phyloP scores from a whole-genome alignment of 2,329 filamentous ascomycete species.

The Polychaeton citri region DNA sequence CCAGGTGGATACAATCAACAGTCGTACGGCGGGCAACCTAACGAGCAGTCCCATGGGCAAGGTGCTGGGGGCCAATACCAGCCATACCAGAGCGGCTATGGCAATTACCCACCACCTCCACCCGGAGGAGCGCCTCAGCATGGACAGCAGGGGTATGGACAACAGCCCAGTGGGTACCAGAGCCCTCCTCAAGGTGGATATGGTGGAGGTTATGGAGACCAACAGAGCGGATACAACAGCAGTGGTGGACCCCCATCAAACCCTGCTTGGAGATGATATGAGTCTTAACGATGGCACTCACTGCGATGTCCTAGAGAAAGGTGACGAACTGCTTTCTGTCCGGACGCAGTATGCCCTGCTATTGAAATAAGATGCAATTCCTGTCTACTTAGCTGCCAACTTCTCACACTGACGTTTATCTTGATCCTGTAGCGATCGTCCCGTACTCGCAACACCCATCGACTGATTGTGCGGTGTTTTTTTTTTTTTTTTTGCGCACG shows the following conservation, averaged over 20 bases:
- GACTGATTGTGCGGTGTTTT: too few species aligned
- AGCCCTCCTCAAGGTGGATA: constrained; percentile 1
- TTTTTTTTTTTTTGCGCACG: too few species aligned
- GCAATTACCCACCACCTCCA: constrained; percentile 1
- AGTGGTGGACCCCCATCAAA: constrained; percentile 13
- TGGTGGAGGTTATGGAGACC: constrained; percentile 6
- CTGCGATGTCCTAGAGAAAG: too few species aligned
- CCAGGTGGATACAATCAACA: neutral
- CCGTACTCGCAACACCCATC: too few species aligned
- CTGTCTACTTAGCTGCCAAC: too few species aligned
- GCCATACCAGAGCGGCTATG: constrained; percentile 9
- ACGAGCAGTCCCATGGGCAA: neutral
- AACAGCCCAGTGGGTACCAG: neutral
- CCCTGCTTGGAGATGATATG: constrained; percentile 15
- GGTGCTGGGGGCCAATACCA: constrained; percentile 3
- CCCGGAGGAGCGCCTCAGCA: constrained; percentile 1
- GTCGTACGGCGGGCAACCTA: neutral
- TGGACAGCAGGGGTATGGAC: constrained; percentile 4
- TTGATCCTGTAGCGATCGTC: too few species aligned
- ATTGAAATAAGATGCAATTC: too few species aligned
- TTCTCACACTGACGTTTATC: too few species aligned
- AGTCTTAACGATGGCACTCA: too few species aligned
- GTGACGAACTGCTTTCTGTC: too few species aligned
- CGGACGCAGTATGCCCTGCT: too few species aligned
- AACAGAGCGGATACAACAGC: constrained; percentile 3